These are phyloP conservation scores for Drechslerella coelobrocha DNA, from an alignment of 2,329 filamentous ascomycete species.

Conservation along the genomic window DNA sequence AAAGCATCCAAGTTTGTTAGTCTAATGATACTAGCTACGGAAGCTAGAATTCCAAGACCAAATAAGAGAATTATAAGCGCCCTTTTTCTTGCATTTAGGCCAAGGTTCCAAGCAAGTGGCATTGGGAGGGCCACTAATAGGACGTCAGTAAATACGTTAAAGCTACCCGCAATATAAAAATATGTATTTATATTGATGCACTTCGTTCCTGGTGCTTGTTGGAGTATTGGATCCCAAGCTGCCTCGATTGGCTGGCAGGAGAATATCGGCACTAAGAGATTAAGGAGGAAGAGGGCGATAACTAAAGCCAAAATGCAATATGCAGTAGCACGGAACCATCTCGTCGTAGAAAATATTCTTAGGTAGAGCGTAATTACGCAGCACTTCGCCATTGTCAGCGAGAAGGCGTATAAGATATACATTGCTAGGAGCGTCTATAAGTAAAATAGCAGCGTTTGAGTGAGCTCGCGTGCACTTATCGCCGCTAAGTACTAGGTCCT, in stretches of 20 bases:
- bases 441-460: neutral
- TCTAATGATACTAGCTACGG: constrained; percentile 10
- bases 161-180: constrained; percentile 15
- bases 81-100: constrained; percentile 1
- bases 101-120: constrained; percentile 15
- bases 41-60: constrained; percentile 11
- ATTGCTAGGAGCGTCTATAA: neutral
- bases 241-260: constrained; percentile 11
- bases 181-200: constrained; percentile 8
- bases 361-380: constrained; percentile 17
- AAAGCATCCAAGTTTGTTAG: constrained; percentile 6
- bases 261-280: constrained; percentile 11
- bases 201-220: neutral
- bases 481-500: neutral
- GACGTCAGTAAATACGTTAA: constrained; percentile 12
- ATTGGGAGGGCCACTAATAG: constrained; percentile 13
- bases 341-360: constrained; percentile 8
- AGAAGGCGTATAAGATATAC: constrained; percentile 11
- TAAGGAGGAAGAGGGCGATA: constrained; percentile 8
- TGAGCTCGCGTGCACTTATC: neutral
- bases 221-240: constrained; percentile 1
- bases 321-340: constrained; percentile 10
- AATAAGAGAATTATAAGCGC: constrained; percentile 11
- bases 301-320: constrained; percentile 6
- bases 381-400: constrained; percentile 20